Evolutionary conservation across 1,284 basidiomycete genomes (phyloP).

Genomic region (Agaricales sp.): DNA sequence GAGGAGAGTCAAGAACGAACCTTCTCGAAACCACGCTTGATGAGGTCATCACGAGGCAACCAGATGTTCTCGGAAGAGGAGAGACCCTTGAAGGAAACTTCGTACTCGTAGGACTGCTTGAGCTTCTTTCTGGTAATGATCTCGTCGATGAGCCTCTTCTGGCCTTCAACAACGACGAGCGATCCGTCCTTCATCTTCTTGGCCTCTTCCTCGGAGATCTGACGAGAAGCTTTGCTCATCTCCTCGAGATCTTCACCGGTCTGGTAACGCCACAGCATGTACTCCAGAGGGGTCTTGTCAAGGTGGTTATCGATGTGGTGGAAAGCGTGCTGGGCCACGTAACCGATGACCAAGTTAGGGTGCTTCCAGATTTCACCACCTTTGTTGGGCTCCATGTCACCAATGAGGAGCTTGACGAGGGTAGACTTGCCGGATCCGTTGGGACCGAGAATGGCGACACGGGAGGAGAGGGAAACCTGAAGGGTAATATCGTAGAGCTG

Average conservation of each 20-base stretch:
- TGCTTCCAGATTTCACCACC: constrained; percentile 98
- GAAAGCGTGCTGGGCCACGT: constrained; percentile 98
- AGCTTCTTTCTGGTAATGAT: constrained; percentile 90
- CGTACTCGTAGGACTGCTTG: constrained; percentile 98
- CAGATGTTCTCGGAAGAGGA: constrained; percentile 95
- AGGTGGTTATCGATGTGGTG: constrained; percentile 98
- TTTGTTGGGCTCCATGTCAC: constrained; percentile 94
- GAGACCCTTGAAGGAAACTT: constrained; percentile 88
- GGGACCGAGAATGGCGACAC: constrained; percentile 93
- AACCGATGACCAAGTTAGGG: constrained; percentile 98
- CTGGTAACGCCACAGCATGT: constrained; percentile 99
- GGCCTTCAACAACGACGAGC: constrained; percentile 80
- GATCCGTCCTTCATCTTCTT: constrained; percentile 97
- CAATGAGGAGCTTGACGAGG: constrained; percentile 96
- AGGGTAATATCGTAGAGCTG: constrained; percentile 93
- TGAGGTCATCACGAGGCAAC: constrained; percentile 91
- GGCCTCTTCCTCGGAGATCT: constrained; percentile 81
- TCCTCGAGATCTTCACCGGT: constrained; percentile 98
- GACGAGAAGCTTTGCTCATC: constrained; percentile 83
- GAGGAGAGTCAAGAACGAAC: constrained; percentile 20
- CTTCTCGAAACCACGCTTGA: constrained; percentile 98
- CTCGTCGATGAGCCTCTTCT: constrained; percentile 94
- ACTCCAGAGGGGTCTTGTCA: constrained; percentile 96
- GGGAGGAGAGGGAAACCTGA: constrained; percentile 94
- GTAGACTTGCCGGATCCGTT: constrained; percentile 99